phyloP scores from a whole-genome alignment of 306 rosid genomes.

The Trifolium dubium region DNA sequence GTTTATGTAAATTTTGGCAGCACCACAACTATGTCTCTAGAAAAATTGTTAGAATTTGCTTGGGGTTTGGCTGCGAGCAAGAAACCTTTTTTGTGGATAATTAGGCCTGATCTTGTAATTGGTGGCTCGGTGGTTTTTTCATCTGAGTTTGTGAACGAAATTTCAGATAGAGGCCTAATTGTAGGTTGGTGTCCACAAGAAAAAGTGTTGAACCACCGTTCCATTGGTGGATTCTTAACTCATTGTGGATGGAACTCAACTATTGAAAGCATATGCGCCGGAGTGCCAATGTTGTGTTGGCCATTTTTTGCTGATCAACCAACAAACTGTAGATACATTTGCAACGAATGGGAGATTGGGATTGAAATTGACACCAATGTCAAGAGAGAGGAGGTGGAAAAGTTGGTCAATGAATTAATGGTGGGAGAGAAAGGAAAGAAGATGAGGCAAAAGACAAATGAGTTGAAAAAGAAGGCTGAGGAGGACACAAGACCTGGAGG shows the following conservation, averaged over 20 bases:
- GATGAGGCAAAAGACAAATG: slow-evolving; percentile 6
- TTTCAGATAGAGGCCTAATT: not conserved
- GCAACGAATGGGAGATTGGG: slow-evolving; percentile 12
- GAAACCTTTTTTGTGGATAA: slow-evolving; percentile 16
- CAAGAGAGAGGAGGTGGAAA: slow-evolving; percentile 1
- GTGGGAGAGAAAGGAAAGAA: not conserved
- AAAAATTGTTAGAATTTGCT: not conserved
- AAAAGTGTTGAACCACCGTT: slow-evolving; percentile 8
- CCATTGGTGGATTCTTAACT: not conserved
- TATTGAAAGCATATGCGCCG: slow-evolving; percentile 1
- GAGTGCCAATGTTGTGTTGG: slow-evolving; percentile 15
- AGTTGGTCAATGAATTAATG: slow-evolving; percentile 8
- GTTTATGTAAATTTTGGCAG: slow-evolving; percentile 7
- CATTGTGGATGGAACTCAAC: slow-evolving; percentile 9
- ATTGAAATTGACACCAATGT: slow-evolving; percentile 6
- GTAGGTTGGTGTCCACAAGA: not conserved
- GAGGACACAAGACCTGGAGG: not conserved
- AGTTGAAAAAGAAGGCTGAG: not conserved
- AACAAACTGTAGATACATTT: slow-evolving; percentile 14
- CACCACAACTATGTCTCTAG: not conserved
- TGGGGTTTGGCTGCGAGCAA: slow-evolving; percentile 1
- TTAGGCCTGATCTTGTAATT: slow-evolving; percentile 4
- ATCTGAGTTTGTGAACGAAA: not conserved
- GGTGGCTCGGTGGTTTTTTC: not conserved
- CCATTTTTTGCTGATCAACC: slow-evolving; percentile 9